Evolutionary conservation across 306 rosid species (phyloP), one percentile per base, ranked within the genome.

Genomic region (Glycyrrhiza uralensis): DNA sequence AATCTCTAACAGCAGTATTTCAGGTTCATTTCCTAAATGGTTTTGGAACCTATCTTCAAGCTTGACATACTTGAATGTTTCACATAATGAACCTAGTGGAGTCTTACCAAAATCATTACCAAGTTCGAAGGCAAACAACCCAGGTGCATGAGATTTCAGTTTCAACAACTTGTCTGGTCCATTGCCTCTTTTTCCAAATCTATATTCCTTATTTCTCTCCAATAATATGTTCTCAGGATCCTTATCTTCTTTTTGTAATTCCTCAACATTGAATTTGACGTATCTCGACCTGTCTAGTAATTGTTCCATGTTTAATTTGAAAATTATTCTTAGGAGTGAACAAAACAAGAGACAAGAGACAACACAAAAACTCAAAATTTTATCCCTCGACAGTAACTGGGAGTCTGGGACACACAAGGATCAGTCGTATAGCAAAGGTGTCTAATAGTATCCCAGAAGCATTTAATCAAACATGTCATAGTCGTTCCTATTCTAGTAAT

Each of bases 1-100:
- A 1, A 47, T 83, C 41, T 7, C 68, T 0, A 7, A 76, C 30
- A 28, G 49, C 0, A 14, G 29, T 8, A 77, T 85, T 54, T 59
- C 45, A 7, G 75, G 65, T 56, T 57, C 62, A 0, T 19, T 76
- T 76, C 75, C 75, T 56, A 1, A 45, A 4, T 67, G 80, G 80
- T 67, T 76, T 67, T 57, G 75, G 75, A 2, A 61, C 9, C 1
- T 30, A 5, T 9, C 58, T 17, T 14, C 51, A n/a, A 14, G 8
- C 30, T 42, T 66, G 15, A 0, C 0, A 1, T 55, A 65, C 52
- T 22, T 76, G 44, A 50, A 82, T 68, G 28, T 69, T 36, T 82
- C 86, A 0, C 22, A 36, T 5, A 82, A 78, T 45, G 14, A 11
- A 55, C 61, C 74, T 10, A 8, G 33, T 11, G 85, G 85, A 5